Evolutionary conservation across 2,329 filamentous ascomycete genomes (phyloP).

Genomic region (Claviceps paspali): DNA sequence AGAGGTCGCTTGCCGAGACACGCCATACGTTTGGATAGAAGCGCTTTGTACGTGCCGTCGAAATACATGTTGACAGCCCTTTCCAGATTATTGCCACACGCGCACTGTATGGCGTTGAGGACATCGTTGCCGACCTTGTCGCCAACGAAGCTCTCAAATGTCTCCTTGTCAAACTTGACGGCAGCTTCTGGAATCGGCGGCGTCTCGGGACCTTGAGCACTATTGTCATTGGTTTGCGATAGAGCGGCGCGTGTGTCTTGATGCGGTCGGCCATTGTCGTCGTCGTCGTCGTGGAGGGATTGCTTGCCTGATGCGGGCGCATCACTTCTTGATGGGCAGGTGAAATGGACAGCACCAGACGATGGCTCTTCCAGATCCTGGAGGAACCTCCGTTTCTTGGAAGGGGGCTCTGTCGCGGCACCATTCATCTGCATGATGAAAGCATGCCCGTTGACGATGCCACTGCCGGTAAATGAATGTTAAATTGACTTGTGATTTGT

Average conservation of each 20-base stretch:
- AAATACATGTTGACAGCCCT: slow-evolving; percentile 55
- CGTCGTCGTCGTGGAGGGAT: slow-evolving; percentile 14
- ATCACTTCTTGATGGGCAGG: slow-evolving; percentile 9
- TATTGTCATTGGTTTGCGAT: slow-evolving; percentile 7
- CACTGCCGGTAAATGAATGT: no score
- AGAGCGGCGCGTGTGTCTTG: slow-evolving; percentile 6
- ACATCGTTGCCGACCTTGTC: slow-evolving; percentile 34
- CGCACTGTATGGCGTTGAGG: slow-evolving; percentile 33
- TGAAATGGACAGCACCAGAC: slow-evolving; percentile 12
- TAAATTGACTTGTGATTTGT: slow-evolving; percentile 4
- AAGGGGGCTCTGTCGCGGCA: slow-evolving; percentile 26
- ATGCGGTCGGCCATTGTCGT: slow-evolving; percentile 9
- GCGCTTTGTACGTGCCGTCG: slow-evolving; percentile 49
- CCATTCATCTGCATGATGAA: slow-evolving; percentile 24
- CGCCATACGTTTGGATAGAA: slow-evolving; percentile 14
- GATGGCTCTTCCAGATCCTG: slow-evolving; percentile 17
- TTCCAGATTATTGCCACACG: slow-evolving; percentile 43
- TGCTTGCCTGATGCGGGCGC: slow-evolving; percentile 12
- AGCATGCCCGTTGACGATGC: background rate
- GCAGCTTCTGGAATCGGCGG: slow-evolving; percentile 10
- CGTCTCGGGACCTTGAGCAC: no score
- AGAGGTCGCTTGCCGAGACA: background rate
- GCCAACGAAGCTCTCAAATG: slow-evolving; percentile 45
- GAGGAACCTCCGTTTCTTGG: slow-evolving; percentile 28
- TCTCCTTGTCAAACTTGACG: slow-evolving; percentile 36